Evolutionary conservation across 2,329 filamentous ascomycete genomes (phyloP).

Genomic region (Beauveria scarabaeidicola): DNA sequence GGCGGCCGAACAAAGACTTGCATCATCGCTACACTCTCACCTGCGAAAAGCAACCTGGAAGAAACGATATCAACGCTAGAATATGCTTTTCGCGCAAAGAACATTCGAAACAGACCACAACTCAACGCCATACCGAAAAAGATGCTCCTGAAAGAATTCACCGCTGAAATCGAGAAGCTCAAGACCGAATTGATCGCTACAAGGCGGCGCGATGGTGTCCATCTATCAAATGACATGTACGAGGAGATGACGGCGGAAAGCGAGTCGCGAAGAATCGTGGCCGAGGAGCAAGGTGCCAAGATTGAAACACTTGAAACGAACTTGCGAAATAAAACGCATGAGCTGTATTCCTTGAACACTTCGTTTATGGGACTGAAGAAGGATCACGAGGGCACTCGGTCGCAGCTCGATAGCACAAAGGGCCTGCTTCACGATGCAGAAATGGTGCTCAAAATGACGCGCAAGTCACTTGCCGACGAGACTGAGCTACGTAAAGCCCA

Average conservation of each 20-base stretch:
- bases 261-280: slow-evolving; percentile 83
- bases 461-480: slow-evolving; percentile 70
- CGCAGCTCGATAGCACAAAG: slow-evolving; percentile 69
- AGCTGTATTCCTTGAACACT: slow-evolving; percentile 77
- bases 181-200: slow-evolving; percentile 92
- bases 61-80: slow-evolving; percentile 97
- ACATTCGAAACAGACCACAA: slow-evolving; percentile 96
- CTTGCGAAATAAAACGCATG: slow-evolving; percentile 86
- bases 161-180: slow-evolving; percentile 84
- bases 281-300: slow-evolving; percentile 85
- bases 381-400: slow-evolving; percentile 71
- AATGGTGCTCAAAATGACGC: slow-evolving; percentile 68
- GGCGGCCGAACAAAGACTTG: slow-evolving; percentile 95
- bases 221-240: slow-evolving; percentile 78
- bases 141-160: slow-evolving; percentile 82
- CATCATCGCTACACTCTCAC: slow-evolving; percentile 94
- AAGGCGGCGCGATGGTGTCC: slow-evolving; percentile 88
- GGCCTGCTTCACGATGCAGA: slow-evolving; percentile 82
- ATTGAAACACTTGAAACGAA: slow-evolving; percentile 89
- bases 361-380: slow-evolving; percentile 84
- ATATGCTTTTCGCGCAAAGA: slow-evolving; percentile 96
- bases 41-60: slow-evolving; percentile 88
- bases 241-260: slow-evolving; percentile 88
- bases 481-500: slow-evolving; percentile 73
- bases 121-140: slow-evolving; percentile 91